Conservation (phyloP, 306 rosid genomes). For the Vigna mungo region DNA sequence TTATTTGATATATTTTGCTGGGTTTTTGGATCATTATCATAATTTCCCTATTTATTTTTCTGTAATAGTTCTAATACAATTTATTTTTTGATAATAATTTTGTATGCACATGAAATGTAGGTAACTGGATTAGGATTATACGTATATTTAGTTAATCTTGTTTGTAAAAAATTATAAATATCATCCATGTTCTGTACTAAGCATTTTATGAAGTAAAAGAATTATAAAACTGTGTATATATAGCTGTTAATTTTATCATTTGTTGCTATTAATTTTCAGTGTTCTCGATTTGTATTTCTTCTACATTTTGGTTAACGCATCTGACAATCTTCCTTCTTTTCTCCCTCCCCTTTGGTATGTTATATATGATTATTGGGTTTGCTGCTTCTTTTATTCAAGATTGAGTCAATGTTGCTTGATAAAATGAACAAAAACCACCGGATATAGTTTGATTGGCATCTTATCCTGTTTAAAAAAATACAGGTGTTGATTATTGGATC, state of each 20-base stretch:
- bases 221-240: no score
- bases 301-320: slow-evolving; percentile 16
- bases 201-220: neutral
- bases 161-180: no score
- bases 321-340: slow-evolving; percentile 1
- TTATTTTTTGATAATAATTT: neutral
- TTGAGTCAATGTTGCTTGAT: slow-evolving; percentile 29
- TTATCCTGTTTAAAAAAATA: slow-evolving; percentile 36
- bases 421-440: slow-evolving; percentile 18
- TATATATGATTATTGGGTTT: slow-evolving; percentile 23
- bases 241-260: neutral
- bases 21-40: no score
- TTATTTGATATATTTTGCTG: no score
- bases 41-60: no score
- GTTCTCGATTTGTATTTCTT: slow-evolving; percentile 22
- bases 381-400: neutral
- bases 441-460: slow-evolving; percentile 29
- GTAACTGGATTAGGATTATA: neutral
- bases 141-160: no score
- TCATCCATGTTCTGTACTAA: no score
- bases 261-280: slow-evolving; percentile 28
- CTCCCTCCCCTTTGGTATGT: slow-evolving; percentile 17
- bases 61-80: neutral
- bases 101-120: neutral
- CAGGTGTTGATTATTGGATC: slow-evolving; percentile 84